Conservation (phyloP, 2,329 filamentous ascomycete species). For the Penicillium sp. region DNA sequence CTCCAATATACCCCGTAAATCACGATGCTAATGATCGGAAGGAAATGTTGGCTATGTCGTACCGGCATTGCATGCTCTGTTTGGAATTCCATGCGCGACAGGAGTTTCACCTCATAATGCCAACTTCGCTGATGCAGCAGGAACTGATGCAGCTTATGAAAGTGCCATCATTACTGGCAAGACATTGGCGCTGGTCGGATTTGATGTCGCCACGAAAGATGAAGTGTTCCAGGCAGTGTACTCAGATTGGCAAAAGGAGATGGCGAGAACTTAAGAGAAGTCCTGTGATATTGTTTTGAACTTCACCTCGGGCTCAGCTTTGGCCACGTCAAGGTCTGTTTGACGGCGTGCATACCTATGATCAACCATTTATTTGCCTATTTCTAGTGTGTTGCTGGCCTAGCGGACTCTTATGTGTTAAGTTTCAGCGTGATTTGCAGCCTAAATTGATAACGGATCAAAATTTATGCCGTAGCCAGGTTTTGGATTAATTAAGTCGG, state of each 20-base stretch:
- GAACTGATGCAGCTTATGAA: conserved; percentile 3
- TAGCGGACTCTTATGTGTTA: no score
- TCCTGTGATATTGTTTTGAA: neutral
- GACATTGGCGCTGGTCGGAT: conserved; percentile 1
- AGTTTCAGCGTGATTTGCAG: no score
- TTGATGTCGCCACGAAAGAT: conserved; percentile 2
- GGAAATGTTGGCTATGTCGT: no score
- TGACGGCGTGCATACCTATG: no score
- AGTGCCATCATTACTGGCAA: conserved; percentile 1
- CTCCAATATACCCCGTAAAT: no score
- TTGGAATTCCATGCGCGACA: neutral
- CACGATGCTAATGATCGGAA: no score
- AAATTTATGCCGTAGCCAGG: no score
- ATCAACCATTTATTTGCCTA: no score
- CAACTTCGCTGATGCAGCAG: neutral
- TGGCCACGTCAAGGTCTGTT: no score
- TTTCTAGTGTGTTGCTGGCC: no score
- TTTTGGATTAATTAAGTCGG: neutral
- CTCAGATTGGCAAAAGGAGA: conserved; percentile 1
- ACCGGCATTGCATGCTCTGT: no score
- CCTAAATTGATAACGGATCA: no score
- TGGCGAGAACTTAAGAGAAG: conserved; percentile 1
- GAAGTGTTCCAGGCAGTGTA: conserved; percentile 3
- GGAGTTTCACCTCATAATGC: conserved; percentile 1
- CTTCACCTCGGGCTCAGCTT: neutral